Evolutionary conservation across 2,329 filamentous ascomycete species (phyloP), one percentile per base, ranked within the genome.

Genomic region (Rutstroemia sp.): DNA sequence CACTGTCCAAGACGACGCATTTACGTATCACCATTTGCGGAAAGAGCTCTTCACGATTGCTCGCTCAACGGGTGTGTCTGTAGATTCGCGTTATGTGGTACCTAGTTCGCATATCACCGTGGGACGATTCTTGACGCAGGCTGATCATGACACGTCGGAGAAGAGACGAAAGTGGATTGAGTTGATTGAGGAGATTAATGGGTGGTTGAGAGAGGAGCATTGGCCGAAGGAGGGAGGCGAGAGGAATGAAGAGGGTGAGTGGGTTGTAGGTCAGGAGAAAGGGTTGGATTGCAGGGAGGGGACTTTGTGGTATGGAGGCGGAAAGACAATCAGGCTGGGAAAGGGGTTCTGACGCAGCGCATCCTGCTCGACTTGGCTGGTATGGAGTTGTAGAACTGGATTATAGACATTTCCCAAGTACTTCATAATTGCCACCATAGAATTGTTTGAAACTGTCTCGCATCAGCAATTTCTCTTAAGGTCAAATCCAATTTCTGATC

Each of bases 101-200:
- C 92, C 92, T 1, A 92, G 88, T 48, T 90, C 90, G 16, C 92
- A 97, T 73, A 80, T 96, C 67, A 96, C 92, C 0, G 80, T 97
- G 57, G 92, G 82, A 0, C 79, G 92, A 3, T 96, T 94, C 69
- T 79, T 96, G 45, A 79, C 77, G 9, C 79, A 83, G 42, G 74
- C 77, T 12, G 89, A 92, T 61, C 81, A 85, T 65, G 76, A 78
- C 39, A 78, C 78, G 7, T 71, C 73, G 5, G 70, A 68, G 55
- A 73, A 61, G 63, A 69, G 91, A 63, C 70, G 75, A 64, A 71
- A 66, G n/a, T 86, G 92, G 77, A 77, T 95, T 14, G 71, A 77
- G 14, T 78, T 78, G 52, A 85, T 96, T 50, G 89, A 94, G 45
- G 76, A 81, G 59, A 80, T 95, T 63, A 97, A 97, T 71, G 70